Evolutionary conservation across 176 grass and related monocot genomes (phyloP).

Genomic region (Tillandsia fasciculata): DNA sequence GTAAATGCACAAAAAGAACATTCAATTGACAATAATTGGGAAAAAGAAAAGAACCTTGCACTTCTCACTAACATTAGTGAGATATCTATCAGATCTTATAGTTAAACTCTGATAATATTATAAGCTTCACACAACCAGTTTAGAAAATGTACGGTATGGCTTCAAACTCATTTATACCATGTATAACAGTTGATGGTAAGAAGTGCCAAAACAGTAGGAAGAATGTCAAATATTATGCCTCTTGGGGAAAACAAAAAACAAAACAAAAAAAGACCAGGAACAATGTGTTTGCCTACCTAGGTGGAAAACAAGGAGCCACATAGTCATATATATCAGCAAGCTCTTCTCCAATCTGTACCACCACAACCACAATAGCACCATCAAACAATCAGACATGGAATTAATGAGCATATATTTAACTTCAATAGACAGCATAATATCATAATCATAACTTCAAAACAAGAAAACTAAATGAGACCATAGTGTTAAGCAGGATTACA

Average conservation of each 20-base stretch:
- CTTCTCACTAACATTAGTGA: too few species aligned
- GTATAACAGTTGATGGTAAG: neutral
- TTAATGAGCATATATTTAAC: neutral
- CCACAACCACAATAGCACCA: slow-evolving; percentile 10
- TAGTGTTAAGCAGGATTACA: neutral
- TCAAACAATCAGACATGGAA: neutral
- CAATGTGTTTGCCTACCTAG: slow-evolving; percentile 48
- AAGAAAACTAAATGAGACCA: neutral
- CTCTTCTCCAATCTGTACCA: slow-evolving; percentile 85
- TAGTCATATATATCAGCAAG: slow-evolving; percentile 99
- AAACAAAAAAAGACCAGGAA: slow-evolving; percentile 4
- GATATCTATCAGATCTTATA: too few species aligned
- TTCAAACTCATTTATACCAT: neutral
- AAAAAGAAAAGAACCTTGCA: too few species aligned
- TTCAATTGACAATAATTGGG: too few species aligned
- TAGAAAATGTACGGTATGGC: too few species aligned
- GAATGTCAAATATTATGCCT: neutral
- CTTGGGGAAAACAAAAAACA: neutral
- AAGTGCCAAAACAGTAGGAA: neutral
- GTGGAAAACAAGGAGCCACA: slow-evolving; percentile 98
- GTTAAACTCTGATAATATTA: too few species aligned
- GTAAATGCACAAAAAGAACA: neutral
- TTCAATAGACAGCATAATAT: neutral
- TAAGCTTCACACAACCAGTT: too few species aligned
- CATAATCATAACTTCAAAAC: neutral